These are phyloP conservation scores for Fraxinus velutina DNA, from an alignment of 305 asterid species.

Conservation along the genomic window DNA sequence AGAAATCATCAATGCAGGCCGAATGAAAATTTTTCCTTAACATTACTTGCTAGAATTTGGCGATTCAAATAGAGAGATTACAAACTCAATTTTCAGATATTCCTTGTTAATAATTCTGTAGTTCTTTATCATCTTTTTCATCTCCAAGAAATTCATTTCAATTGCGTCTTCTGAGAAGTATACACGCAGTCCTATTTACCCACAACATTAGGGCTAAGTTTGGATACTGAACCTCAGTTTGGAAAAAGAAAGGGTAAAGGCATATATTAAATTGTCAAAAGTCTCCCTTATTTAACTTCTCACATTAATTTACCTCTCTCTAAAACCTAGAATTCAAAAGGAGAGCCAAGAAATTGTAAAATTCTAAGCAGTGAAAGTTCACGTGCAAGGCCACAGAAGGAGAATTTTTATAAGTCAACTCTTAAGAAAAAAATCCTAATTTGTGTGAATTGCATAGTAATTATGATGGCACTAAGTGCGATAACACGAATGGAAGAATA, in stretches of 20 bases:
- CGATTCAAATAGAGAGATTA: background rate
- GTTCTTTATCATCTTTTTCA: background rate
- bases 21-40: background rate
- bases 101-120: background rate
- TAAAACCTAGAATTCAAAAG: background rate
- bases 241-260: background rate
- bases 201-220: background rate
- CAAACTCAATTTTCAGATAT: background rate
- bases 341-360: background rate
- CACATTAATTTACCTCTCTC: background rate
- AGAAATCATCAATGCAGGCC: background rate
- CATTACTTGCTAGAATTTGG: background rate
- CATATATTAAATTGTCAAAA: background rate
- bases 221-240: background rate
- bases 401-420: background rate
- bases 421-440: background rate
- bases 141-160: background rate
- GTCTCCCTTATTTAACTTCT: background rate
- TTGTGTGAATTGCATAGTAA: background rate
- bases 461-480: background rate
- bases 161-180: background rate
- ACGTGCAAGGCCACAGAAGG: background rate
- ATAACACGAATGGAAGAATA: background rate
- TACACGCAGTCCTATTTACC: background rate
- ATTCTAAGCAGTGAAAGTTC: background rate